phyloP scores from a whole-genome alignment of 352 stramenopile genomes.

The Pilasporangium apinafurcum region DNA sequence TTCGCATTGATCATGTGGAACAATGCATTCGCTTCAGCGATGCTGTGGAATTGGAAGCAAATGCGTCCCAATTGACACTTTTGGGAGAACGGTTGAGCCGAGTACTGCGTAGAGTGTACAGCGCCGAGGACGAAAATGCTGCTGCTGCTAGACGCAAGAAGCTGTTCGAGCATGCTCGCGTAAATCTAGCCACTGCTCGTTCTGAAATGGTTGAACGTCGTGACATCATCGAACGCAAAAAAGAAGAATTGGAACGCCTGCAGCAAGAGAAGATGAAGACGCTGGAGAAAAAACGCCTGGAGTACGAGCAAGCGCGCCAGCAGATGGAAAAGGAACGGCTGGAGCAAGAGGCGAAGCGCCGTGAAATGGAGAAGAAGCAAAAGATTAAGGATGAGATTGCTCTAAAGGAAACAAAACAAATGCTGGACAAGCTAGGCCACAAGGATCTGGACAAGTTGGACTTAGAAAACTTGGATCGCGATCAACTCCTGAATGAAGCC shows the following conservation, averaged over 20 bases:
- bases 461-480: constrained; percentile 68
- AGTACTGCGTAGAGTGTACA: constrained; percentile 48
- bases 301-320: constrained; percentile 63
- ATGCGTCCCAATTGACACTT: constrained; percentile 68
- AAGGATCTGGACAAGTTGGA: constrained; percentile 64
- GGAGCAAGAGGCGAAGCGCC: constrained; percentile 63
- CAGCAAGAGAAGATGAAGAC: constrained; percentile 89
- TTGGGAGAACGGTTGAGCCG: constrained; percentile 59
- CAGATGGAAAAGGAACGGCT: constrained; percentile 79
- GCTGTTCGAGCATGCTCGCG: constrained; percentile 77
- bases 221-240: constrained; percentile 94
- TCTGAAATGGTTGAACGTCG: constrained; percentile 86
- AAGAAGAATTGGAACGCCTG: constrained; percentile 94
- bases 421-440: constrained; percentile 75
- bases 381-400: constrained; percentile 96
- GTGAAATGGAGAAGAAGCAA: constrained; percentile 92
- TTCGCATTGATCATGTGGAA: constrained; percentile 81
- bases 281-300: constrained; percentile 75
- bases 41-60: constrained; percentile 69
- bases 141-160: constrained; percentile 22
- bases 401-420: constrained; percentile 84
- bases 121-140: constrained; percentile 4
- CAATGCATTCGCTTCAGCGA: constrained; percentile 83
- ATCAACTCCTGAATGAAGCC: constrained; percentile 88
- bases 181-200: constrained; percentile 67